A percentile compares a stretch with the other conserved stretches of the same genome.
Conservation (phyloP, 2,329 filamentous ascomycete species). For the Cadophora malorum region DNA sequence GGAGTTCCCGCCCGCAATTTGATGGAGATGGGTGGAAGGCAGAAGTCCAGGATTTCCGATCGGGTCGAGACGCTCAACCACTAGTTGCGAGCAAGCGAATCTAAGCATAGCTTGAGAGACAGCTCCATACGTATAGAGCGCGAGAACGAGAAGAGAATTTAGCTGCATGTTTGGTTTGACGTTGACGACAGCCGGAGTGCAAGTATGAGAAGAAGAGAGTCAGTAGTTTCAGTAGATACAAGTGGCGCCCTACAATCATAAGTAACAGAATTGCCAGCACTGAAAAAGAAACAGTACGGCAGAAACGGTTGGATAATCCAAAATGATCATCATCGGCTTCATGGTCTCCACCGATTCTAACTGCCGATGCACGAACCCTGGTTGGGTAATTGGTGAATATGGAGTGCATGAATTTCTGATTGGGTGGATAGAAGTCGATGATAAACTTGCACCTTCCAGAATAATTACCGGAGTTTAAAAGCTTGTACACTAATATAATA, state of each 20-base stretch:
- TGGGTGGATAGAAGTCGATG: neutral
- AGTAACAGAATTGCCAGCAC: neutral
- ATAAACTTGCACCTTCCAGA: neutral
- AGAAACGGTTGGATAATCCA: neutral
- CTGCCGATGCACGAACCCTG: constrained; percentile 2
- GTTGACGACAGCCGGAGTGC: neutral
- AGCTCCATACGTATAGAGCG: constrained; percentile 14
- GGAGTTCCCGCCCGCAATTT: constrained; percentile 43
- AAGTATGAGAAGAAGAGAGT: constrained; percentile 3
- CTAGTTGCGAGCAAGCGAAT: constrained; percentile 31
- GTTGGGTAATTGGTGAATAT: neutral
- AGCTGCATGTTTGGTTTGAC: constrained; percentile 15
- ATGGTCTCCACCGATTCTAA: neutral
- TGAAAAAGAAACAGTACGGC: neutral
- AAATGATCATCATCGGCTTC: neutral
- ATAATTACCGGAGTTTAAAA: neutral
- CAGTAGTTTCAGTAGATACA: neutral
- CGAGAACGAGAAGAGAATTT: constrained; percentile 1
- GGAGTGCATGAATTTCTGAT: neutral
- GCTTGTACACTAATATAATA: neutral
- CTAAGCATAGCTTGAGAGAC: constrained; percentile 19
- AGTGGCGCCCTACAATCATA: constrained; percentile 5
- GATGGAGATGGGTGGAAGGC: constrained; percentile 34
- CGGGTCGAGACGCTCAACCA: constrained; percentile 34
- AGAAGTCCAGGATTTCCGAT: constrained; percentile 29